Conservation (phyloP, 1,139 yeast species). For the Hansenula lynferdii region DNA sequence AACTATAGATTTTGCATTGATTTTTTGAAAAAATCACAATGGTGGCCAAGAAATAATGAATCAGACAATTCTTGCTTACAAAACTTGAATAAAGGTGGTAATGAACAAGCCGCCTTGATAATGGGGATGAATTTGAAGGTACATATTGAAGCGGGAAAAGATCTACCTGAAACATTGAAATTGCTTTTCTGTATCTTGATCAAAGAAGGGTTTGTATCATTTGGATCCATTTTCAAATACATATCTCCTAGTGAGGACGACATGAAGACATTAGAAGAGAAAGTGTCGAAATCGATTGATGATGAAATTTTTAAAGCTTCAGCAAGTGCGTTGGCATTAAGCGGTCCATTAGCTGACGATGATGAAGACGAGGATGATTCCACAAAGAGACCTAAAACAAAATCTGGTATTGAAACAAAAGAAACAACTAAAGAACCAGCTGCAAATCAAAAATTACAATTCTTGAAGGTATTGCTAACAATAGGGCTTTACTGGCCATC, state of each 20-base stretch:
- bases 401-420: slow-evolving; percentile 12
- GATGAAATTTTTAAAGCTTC: slow-evolving; percentile 59
- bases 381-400: slow-evolving; percentile 10
- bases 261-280: slow-evolving; percentile 35
- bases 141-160: slow-evolving; percentile 28
- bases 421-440: slow-evolving; percentile 14
- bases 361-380: slow-evolving; percentile 40
- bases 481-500: slow-evolving; percentile 66
- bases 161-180: slow-evolving; percentile 41
- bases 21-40: slow-evolving; percentile 47
- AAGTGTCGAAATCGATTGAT: slow-evolving; percentile 49
- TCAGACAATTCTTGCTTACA: slow-evolving; percentile 28
- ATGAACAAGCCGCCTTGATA: slow-evolving; percentile 51
- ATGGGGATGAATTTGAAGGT: slow-evolving; percentile 52
- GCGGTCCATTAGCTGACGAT: slow-evolving; percentile 77
- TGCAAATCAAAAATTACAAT: slow-evolving; percentile 24
- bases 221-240: slow-evolving; percentile 57
- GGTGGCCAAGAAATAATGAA: slow-evolving; percentile 55
- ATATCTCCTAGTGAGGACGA: slow-evolving; percentile 38
- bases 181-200: slow-evolving; percentile 50
- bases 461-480: slow-evolving; percentile 51
- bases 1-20: slow-evolving; percentile 42
- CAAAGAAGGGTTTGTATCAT: slow-evolving; percentile 64
- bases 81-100: slow-evolving; percentile 47
- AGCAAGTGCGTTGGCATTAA: slow-evolving; percentile 79